These are phyloP conservation scores for Kwoniella europaea DNA, from an alignment of 768 basidiomycete genomes.

Conservation along the genomic window DNA sequence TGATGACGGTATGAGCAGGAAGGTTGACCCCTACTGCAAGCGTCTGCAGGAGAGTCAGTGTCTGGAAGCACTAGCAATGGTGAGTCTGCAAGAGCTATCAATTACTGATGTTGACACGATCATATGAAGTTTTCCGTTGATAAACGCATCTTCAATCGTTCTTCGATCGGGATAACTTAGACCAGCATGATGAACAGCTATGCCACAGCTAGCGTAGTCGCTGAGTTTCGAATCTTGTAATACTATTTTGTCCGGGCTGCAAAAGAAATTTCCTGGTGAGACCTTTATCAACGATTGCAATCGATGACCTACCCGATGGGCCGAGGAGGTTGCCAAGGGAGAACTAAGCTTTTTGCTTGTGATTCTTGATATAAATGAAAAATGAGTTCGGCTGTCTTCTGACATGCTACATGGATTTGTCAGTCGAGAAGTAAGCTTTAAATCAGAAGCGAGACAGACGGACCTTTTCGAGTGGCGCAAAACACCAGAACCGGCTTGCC, in stretches of 20 bases:
- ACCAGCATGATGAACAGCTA: slow-evolving; percentile 93
- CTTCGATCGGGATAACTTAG: slow-evolving; percentile 74
- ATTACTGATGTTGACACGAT: slow-evolving; percentile 83
- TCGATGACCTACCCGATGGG: too few species aligned
- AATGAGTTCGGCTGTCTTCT: slow-evolving; percentile 73
- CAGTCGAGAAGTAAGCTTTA: background rate
- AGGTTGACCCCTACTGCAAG: slow-evolving; percentile 95
- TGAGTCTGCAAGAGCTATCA: slow-evolving; percentile 5
- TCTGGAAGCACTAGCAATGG: background rate
- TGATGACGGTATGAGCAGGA: slow-evolving; percentile 90
- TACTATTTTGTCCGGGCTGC: background rate
- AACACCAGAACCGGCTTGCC: slow-evolving; percentile 89
- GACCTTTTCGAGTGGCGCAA: slow-evolving; percentile 84
- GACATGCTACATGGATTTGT: slow-evolving; percentile 22
- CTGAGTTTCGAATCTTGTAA: slow-evolving; percentile 59
- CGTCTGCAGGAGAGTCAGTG: slow-evolving; percentile 65
- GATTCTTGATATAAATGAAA: slow-evolving; percentile 71
- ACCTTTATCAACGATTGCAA: too few species aligned
- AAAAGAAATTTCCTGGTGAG: too few species aligned
- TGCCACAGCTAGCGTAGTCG: slow-evolving; percentile 74
- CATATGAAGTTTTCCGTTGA: slow-evolving; percentile 68
- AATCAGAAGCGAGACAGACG: background rate
- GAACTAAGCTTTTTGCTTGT: slow-evolving; percentile 56
- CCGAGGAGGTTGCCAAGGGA: slow-evolving; percentile 23
- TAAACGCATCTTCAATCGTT: slow-evolving; percentile 73